Evolutionary conservation across 1,284 basidiomycete genomes (phyloP), one percentile per base, ranked within the genome.

Genomic region (Sanghuangporus weigelae): DNA sequence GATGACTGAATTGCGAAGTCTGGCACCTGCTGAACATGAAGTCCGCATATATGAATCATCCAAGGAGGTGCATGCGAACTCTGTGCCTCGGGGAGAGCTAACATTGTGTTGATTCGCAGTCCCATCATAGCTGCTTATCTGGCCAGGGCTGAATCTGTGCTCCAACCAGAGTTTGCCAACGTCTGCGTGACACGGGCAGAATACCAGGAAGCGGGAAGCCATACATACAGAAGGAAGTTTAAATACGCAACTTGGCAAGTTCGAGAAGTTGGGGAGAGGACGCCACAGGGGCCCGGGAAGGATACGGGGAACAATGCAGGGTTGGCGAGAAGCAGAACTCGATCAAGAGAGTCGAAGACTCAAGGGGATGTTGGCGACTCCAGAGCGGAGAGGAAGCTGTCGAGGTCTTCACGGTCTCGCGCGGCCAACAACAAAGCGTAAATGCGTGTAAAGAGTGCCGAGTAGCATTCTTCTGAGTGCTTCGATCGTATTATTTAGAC

Each of bases 201-300:
- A 71, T 96, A 95, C 75, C 78, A 85, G 60, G 94, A 96, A 75
- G 82, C 81, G 66, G 94, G 94, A 40, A 88, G 84, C 68, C 84
- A 79, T 64, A 88, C 87, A 65, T 86, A 85, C 66, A 82, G 90
- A 63, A 79, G 85, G 66, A 92, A 87, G 72, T 90, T 91, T 73
- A 51, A 26, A 16, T 38, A 44, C 35, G 59, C 35, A 23, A 36
- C 48, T 36, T 63, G 57, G 62, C 62, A 54, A 44, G 48, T 26
- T n/a, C 31, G 39, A 8, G 56, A 35, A 57, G 57, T 54, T 21
- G 50, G 40, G 8, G 62, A 26, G 14, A 35, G 19, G 36, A 19
- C 31, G 31, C 53, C 53, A n/a, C 53, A 59, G n/a, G 57, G 57
- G 19, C 11, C 44, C 16, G 57, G 16, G 26, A 59, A 49, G 23